phyloP scores from a whole-genome alignment of 164 flowering plant genomes.

The Stephania cephalantha region DNA sequence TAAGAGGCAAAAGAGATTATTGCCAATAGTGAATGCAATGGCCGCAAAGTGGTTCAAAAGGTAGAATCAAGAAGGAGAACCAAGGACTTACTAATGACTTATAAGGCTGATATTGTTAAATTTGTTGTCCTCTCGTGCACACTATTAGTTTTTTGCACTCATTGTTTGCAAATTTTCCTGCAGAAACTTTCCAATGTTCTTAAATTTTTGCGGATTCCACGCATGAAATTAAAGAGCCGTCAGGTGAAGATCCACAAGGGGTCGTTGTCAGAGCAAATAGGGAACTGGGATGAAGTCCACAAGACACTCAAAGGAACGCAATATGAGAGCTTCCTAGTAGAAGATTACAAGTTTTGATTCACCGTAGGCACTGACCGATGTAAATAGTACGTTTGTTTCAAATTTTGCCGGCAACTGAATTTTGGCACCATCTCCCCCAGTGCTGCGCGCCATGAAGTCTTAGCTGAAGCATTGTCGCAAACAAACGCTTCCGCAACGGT shows the following conservation, averaged over 20 bases:
- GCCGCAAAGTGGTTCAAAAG: no score
- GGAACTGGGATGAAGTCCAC: slow-evolving; percentile 67
- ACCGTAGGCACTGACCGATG: slow-evolving; percentile 9
- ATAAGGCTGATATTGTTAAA: background rate
- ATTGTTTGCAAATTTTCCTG: slow-evolving; percentile 19
- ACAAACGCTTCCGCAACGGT: background rate
- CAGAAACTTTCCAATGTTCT: slow-evolving; percentile 66
- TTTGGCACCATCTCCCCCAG: background rate
- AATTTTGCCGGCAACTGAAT: slow-evolving; percentile 2
- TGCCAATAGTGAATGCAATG: no score
- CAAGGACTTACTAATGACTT: background rate
- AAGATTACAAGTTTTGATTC: slow-evolving; percentile 11
- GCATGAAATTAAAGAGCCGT: slow-evolving; percentile 44
- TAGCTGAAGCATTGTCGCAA: slow-evolving; percentile 8
- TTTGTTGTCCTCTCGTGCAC: background rate
- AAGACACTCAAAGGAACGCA: slow-evolving; percentile 64
- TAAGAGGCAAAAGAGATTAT: no score
- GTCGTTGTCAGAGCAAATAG: slow-evolving; percentile 50
- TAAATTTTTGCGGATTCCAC: slow-evolving; percentile 64
- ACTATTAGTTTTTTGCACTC: background rate
- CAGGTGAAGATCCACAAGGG: slow-evolving; percentile 94
- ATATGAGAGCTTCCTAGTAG: slow-evolving; percentile 46
- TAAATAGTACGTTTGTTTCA: slow-evolving; percentile 11
- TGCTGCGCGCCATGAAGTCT: background rate
- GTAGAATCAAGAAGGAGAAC: no score